Evolutionary conservation across 2,329 filamentous ascomycete species (phyloP).

Genomic region (Curvularia lunata): DNA sequence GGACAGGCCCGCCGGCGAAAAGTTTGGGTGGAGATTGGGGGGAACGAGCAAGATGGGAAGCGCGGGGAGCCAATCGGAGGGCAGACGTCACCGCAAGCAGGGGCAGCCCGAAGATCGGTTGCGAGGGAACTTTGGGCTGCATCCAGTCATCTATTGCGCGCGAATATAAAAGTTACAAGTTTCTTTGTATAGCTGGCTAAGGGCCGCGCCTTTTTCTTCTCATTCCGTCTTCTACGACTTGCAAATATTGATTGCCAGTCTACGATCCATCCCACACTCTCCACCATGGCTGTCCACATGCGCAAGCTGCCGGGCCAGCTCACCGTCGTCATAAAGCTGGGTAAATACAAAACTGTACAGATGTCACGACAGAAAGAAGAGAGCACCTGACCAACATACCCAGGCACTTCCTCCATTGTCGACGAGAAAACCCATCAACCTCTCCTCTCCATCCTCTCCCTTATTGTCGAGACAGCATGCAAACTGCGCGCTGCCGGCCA

Average conservation of each 20-base stretch:
- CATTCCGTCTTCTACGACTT: not conserved
- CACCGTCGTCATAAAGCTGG: slow-evolving; percentile 86
- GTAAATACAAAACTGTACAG: slow-evolving; percentile 57
- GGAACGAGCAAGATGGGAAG: slow-evolving; percentile 10
- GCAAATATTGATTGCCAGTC: not conserved
- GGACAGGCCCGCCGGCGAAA: slow-evolving; percentile 30
- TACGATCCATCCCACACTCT: not conserved
- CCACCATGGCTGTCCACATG: slow-evolving; percentile 43
- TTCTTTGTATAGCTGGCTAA: not conserved
- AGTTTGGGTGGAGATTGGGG: slow-evolving; percentile 18
- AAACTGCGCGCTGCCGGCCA: slow-evolving; percentile 89
- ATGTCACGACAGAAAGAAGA: slow-evolving; percentile 23
- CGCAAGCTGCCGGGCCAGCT: slow-evolving; percentile 64
- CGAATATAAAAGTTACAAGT: not conserved
- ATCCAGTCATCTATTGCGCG: slow-evolving; percentile 27
- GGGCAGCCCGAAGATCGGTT: slow-evolving; percentile 21
- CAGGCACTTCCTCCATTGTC: slow-evolving; percentile 98
- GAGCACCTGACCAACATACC: slow-evolving; percentile 39
- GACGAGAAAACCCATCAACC: slow-evolving; percentile 95
- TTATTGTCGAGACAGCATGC: slow-evolving; percentile 93
- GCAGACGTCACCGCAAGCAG: slow-evolving; percentile 17
- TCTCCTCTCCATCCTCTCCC: slow-evolving; percentile 83
- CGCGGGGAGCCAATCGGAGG: slow-evolving; percentile 36
- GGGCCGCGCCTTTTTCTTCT: not conserved
- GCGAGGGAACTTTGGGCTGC: slow-evolving; percentile 18